Evolutionary conservation across 345 rosid genomes (phyloP).

Genomic region (Adansonia digitata): DNA sequence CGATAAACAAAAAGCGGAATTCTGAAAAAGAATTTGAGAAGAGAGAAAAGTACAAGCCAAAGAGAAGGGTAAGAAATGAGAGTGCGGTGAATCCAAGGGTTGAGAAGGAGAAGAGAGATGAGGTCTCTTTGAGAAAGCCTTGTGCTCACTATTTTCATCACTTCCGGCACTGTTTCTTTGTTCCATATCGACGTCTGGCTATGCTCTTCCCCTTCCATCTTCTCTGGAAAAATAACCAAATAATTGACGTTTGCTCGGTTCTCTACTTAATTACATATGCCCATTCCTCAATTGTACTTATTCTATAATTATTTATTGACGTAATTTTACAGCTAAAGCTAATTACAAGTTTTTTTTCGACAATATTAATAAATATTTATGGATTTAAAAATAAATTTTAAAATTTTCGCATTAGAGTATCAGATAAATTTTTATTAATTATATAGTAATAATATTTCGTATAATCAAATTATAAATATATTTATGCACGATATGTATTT

Average conservation of each 20-base stretch:
- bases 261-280: no score
- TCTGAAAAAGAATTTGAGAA: background rate
- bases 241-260: background rate
- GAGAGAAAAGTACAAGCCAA: slow-evolving; percentile 54
- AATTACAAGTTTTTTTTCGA: no score
- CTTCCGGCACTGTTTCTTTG: slow-evolving; percentile 65
- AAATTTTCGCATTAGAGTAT: no score
- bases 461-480: no score
- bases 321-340: no score
- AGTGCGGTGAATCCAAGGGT: slow-evolving; percentile 60
- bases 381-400: no score
- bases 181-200: slow-evolving; percentile 43
- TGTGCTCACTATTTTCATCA: slow-evolving; percentile 63
- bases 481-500: no score
- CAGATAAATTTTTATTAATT: no score
- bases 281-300: background rate
- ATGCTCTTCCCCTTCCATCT: slow-evolving; percentile 29
- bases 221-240: background rate
- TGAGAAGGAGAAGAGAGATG: slow-evolving; percentile 63
- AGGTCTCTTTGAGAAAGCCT: slow-evolving; percentile 65
- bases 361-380: no score
- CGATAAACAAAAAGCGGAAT: no score
- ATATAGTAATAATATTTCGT: no score
- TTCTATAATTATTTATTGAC: background rate
- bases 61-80: slow-evolving; percentile 59